Percentiles rank a stretch among this genome's conserved stretches.
Evolutionary conservation across 1,284 basidiomycete species (phyloP).

Genomic region (Mycena citricolor): DNA sequence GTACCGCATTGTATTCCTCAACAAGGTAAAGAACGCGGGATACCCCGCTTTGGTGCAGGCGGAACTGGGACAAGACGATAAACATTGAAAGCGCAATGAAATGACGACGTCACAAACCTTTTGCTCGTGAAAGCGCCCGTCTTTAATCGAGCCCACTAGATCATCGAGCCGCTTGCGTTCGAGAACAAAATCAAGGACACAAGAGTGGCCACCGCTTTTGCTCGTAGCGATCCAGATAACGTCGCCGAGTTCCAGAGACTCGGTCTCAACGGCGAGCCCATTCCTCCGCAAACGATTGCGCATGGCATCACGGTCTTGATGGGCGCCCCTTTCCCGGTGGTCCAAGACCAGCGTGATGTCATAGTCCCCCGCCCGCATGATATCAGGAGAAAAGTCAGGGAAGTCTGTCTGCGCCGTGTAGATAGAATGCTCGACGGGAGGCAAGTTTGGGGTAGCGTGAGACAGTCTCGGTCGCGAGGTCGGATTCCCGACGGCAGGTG

Average conservation of each 20-base stretch:
- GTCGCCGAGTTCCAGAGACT: slow-evolving; percentile 24
- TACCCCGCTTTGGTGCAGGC: slow-evolving; percentile 25
- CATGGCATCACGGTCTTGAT: slow-evolving; percentile 12
- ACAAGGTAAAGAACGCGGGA: slow-evolving; percentile 26
- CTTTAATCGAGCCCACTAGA: slow-evolving; percentile 23
- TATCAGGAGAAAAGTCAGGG: slow-evolving; percentile 15
- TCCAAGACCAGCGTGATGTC: slow-evolving; percentile 26
- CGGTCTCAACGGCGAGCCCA: slow-evolving; percentile 17
- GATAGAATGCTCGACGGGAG: slow-evolving; percentile 21
- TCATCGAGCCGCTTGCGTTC: slow-evolving; percentile 30
- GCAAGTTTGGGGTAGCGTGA: slow-evolving; percentile 19
- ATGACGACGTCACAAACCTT: slow-evolving; percentile 24
- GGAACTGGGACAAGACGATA: slow-evolving; percentile 19
- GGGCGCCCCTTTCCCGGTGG: slow-evolving; percentile 21
- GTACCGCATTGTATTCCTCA: slow-evolving; percentile 21
- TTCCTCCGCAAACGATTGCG: slow-evolving; percentile 3
- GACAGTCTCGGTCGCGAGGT: slow-evolving; percentile 23
- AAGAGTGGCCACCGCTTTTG: slow-evolving; percentile 11
- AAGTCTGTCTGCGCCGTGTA: slow-evolving; percentile 18
- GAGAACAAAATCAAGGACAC: slow-evolving; percentile 25
- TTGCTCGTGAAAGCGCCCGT: slow-evolving; percentile 28
- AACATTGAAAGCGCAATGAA: too few species aligned
- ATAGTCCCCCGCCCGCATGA: slow-evolving; percentile 18
- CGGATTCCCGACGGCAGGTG: slow-evolving; percentile 4
- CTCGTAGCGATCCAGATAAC: slow-evolving; percentile 26